These are phyloP conservation scores for Platanthera zijinensis DNA, from an alignment of 106 monocot genomes.

Conservation along the genomic window DNA sequence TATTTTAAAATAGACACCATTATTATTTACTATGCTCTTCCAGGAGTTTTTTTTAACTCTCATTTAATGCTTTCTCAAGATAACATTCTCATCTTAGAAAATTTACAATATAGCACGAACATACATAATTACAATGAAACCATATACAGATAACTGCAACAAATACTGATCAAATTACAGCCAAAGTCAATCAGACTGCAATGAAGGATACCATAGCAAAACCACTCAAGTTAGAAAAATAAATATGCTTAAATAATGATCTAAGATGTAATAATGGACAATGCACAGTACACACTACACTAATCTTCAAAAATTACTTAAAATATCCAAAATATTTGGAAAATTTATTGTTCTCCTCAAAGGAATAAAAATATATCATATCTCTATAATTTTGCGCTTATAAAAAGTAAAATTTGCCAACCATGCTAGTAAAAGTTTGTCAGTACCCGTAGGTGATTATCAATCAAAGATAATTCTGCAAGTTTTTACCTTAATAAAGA, in stretches of 20 bases:
- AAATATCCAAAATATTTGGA: not conserved
- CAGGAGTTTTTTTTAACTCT: not conserved
- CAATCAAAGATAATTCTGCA: not conserved
- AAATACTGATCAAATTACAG: not conserved
- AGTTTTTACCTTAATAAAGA: constrained; percentile 61
- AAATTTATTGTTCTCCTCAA: not conserved
- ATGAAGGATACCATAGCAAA: not conserved
- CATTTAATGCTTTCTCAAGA: not conserved
- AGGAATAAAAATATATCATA: not conserved
- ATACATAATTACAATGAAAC: not conserved
- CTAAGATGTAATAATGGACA: not conserved
- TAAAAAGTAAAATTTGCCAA: not conserved
- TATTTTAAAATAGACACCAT: not conserved
- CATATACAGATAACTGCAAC: not conserved
- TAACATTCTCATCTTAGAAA: not conserved
- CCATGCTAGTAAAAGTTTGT: not conserved
- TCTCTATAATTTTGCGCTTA: not conserved
- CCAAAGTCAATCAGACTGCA: not conserved
- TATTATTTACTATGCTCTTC: not conserved
- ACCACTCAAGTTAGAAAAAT: not conserved
- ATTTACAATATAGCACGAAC: not conserved
- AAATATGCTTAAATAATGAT: not conserved
- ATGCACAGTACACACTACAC: not conserved
- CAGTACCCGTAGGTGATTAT: not conserved
- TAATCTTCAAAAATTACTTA: not conserved